Conservation (phyloP, 139 green algal genomes). For the Tetradesmus obliquus region DNA sequence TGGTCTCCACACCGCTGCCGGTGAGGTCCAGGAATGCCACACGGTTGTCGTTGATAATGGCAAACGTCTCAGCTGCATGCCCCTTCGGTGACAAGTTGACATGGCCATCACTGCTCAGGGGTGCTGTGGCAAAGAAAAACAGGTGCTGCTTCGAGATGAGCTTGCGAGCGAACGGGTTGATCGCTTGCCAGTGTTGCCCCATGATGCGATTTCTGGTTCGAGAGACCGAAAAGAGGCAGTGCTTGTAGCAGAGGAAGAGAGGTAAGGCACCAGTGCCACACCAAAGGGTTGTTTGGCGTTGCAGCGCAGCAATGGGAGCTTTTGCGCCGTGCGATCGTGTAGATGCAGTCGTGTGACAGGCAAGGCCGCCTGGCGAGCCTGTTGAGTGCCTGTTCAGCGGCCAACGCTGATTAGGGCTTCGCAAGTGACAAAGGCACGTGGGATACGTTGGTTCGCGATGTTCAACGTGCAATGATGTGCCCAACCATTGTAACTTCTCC, state of each 20-base stretch:
- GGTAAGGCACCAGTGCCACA: too few relatives aligned
- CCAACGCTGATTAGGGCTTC: background rate
- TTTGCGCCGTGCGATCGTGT: background rate
- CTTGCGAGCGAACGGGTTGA: background rate
- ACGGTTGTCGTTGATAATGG: conserved; percentile 3
- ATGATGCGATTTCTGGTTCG: background rate
- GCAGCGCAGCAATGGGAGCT: background rate
- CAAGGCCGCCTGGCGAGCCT: background rate
- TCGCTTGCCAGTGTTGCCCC: background rate
- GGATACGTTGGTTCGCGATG: too few relatives aligned
- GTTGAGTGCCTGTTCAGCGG: background rate
- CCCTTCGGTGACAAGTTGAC: conserved; percentile 11
- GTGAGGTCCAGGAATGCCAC: conserved; percentile 28
- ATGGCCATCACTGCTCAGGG: background rate
- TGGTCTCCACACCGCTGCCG: conserved; percentile 22
- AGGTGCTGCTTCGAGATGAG: conserved; percentile 14
- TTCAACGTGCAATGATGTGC: background rate
- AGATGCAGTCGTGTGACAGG: background rate
- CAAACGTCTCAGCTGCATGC: background rate
- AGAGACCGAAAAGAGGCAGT: background rate
- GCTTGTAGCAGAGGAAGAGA: background rate
- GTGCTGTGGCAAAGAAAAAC: conserved; percentile 23
- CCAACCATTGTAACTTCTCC: background rate
- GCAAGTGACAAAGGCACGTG: background rate
- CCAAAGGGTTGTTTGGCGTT: background rate